Evolutionary conservation across 2,329 filamentous ascomycete genomes (phyloP).

Genomic region (Fusarium multiceps): DNA sequence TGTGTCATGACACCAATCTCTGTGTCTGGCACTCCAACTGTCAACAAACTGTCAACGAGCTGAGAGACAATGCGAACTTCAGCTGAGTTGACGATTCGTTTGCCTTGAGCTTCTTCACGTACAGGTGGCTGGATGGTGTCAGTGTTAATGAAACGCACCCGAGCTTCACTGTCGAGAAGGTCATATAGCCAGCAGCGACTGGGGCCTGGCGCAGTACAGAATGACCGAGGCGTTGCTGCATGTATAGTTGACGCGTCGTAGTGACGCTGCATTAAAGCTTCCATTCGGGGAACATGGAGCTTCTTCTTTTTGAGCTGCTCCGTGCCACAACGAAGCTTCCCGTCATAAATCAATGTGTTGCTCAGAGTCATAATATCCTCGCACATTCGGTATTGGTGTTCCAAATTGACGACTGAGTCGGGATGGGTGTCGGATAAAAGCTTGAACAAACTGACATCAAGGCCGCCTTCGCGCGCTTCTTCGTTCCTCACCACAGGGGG

Average conservation of each 20-base stretch:
- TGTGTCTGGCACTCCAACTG: slow-evolving; percentile 75
- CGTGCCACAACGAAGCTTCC: slow-evolving; percentile 88
- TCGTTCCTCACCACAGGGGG: slow-evolving; percentile 95
- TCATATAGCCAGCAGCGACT: slow-evolving; percentile 80
- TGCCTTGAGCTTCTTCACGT: slow-evolving; percentile 80
- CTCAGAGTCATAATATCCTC: slow-evolving; percentile 95
- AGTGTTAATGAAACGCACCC: slow-evolving; percentile 90
- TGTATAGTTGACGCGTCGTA: slow-evolving; percentile 62
- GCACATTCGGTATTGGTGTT: slow-evolving; percentile 98
- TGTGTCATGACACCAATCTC: slow-evolving; percentile 97
- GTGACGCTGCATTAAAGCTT: slow-evolving; percentile 69
- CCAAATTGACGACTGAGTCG: slow-evolving; percentile 86
- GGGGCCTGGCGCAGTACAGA: slow-evolving; percentile 66
- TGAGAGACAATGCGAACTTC: slow-evolving; percentile 84
- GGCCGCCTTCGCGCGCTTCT: slow-evolving; percentile 82
- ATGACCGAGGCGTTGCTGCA: slow-evolving; percentile 56
- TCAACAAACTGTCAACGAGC: slow-evolving; percentile 82
- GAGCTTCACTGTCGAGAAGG: slow-evolving; percentile 74
- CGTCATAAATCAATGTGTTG: slow-evolving; percentile 93
- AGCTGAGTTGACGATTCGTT: slow-evolving; percentile 87
- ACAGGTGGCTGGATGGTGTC: slow-evolving; percentile 74
- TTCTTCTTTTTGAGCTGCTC: slow-evolving; percentile 76
- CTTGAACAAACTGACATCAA: slow-evolving; percentile 95
- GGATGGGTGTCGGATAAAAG: slow-evolving; percentile 90
- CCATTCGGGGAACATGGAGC: slow-evolving; percentile 75